Evolutionary conservation across 2,329 filamentous ascomycete genomes (phyloP), one percentile per base, ranked within the genome.

Genomic region (Claviceps fusiformis): DNA sequence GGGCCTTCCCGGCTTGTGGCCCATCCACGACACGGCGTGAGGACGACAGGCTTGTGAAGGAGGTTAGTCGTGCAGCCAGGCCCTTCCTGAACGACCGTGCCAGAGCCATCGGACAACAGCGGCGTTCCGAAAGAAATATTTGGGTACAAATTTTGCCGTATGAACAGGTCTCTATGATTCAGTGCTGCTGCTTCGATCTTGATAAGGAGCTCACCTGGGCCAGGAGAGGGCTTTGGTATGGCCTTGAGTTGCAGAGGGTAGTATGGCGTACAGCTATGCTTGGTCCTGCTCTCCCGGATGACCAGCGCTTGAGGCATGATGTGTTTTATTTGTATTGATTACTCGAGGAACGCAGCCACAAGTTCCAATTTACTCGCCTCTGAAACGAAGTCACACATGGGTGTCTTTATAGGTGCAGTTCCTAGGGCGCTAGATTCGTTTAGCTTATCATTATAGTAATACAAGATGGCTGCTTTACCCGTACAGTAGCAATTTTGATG

Each of bases 111-210:
- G 56, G 90, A 83, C 31, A 95, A 79, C 44, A 97, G 73, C 1
- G 92, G 89, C 6, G 83, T 75, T 57, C 80, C 78, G 70, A 95
- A 95, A 13, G 86, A 85, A 53, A 89, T 86, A 62, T 81, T 85
- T 0, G 92, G 92, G 74, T 97, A 97, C 43, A 95, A 82, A 65
- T 91, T 85, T 69, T 93, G 90, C 53, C 92, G 87, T 70, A 95
- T 86, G 73, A 96, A 97, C 62, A 95, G 82, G 70, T 97, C 92
- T 63, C 92, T 87, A 73, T 96, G 92, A 74, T 97, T 97, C 52
- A 97, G 82, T 11, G 91, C 86, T 1, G 85, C 87, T 53, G 90
- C 87, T 43, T 80, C 79, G 64, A 97, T 75, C 64, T 81, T 82
- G 59, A 97, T 74, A 8, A 95, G 76, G 60, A 95, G 74, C 68